Percentiles rank a stretch among this genome's conserved stretches.
Conservation (phyloP, 1,139 yeast genomes). For the Debaryomyces udenii region DNA sequence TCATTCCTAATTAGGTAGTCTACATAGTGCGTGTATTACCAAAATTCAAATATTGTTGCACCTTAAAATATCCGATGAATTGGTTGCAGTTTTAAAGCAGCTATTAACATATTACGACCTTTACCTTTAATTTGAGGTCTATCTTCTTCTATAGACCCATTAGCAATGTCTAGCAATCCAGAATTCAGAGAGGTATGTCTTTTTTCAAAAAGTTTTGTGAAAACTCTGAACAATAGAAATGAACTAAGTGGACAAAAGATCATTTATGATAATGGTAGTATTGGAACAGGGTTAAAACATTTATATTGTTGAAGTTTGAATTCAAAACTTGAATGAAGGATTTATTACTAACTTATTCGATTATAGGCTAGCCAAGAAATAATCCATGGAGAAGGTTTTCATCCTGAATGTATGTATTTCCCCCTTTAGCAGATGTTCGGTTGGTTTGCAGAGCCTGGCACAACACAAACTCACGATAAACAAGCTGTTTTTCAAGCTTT, state of each 20-base stretch:
- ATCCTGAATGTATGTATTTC: constrained; percentile 26
- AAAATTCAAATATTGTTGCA: constrained; percentile 15
- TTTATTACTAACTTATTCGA: constrained; percentile 11
- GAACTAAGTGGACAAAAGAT: no score
- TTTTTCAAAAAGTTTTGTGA: not conserved
- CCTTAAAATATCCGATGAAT: constrained; percentile 12
- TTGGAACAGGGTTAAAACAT: no score
- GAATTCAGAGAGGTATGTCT: constrained; percentile 4
- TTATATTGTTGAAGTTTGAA: no score
- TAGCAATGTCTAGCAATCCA: constrained; percentile 3
- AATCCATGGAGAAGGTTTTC: constrained; percentile 18
- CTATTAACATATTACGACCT: constrained; percentile 1
- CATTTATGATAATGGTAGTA: not conserved
- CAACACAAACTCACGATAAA: no score
- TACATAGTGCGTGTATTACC: constrained; percentile 2
- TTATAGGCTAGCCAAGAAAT: constrained; percentile 9
- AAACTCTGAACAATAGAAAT: no score
- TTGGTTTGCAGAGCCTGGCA: constrained; percentile 1
- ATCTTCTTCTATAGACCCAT: not conserved
- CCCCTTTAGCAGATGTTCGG: not conserved
- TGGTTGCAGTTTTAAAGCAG: constrained; percentile 8
- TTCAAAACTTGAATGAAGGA: not conserved
- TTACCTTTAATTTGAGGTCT: not conserved
- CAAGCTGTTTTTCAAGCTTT: no score
- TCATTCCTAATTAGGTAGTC: constrained; percentile 2